Evolutionary conservation across 1,284 basidiomycete species (phyloP).

Genomic region (Trichosporon sp.): DNA sequence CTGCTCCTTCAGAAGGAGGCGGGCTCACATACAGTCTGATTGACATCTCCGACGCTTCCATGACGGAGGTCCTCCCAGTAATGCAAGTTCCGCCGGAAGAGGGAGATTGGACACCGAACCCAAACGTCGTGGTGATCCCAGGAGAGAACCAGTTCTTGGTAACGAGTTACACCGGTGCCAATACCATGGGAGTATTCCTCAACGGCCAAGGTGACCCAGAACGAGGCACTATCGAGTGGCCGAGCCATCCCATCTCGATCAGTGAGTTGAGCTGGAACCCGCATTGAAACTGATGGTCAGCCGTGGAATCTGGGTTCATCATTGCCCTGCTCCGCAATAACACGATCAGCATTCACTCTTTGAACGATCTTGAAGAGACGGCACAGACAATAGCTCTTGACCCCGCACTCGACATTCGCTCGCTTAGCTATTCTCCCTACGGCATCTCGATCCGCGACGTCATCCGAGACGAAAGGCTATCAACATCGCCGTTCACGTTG

Average conservation of each 20-base stretch:
- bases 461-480: conserved; percentile 51
- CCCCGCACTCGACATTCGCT: conserved; percentile 41
- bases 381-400: conserved; percentile 70
- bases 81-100: conserved; percentile 64
- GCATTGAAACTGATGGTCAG: conserved; percentile 57
- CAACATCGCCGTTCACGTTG: conserved; percentile 34
- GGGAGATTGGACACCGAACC: conserved; percentile 60
- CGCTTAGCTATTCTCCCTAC: conserved; percentile 54
- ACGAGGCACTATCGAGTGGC: conserved; percentile 83
- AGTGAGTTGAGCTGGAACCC: conserved; percentile 61
- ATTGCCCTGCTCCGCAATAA: conserved; percentile 75
- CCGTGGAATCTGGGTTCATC: conserved; percentile 77
- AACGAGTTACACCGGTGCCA: conserved; percentile 63
- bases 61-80: conserved; percentile 73
- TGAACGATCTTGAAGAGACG: conserved; percentile 70
- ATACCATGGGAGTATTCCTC: conserved; percentile 80
- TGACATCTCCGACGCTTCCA: conserved; percentile 68
- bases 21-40: conserved; percentile 69
- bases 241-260: conserved; percentile 71
- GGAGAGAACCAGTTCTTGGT: conserved; percentile 71
- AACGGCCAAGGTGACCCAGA: conserved; percentile 81
- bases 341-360: conserved; percentile 76
- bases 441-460: conserved; percentile 51
- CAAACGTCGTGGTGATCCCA: conserved; percentile 71
- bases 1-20: conserved; percentile 61